phyloP scores from a whole-genome alignment of 2,329 filamentous ascomycete genomes.

The Anthostomella pinea region DNA sequence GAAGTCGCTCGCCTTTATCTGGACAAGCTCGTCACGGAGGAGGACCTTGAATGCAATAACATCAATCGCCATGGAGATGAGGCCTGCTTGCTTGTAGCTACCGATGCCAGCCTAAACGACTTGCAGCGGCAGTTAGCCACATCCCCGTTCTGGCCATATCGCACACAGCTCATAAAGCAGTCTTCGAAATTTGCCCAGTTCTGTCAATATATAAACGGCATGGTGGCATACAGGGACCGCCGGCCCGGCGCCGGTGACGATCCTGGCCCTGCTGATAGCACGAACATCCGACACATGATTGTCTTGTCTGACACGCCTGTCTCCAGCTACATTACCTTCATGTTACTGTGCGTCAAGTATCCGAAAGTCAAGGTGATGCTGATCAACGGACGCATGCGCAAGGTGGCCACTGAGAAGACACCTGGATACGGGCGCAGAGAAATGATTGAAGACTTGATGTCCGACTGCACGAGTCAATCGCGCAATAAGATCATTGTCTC shows the following conservation, averaged over 20 bases:
- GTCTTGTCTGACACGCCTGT: too few species aligned
- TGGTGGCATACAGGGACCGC: constrained; percentile 1
- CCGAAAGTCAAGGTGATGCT: too few species aligned
- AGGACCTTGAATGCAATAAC: not conserved
- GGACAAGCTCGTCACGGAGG: not conserved
- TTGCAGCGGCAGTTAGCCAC: too few species aligned
- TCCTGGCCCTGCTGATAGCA: constrained; percentile 6
- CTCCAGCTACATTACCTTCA: too few species aligned
- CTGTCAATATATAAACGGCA: constrained; percentile 1
- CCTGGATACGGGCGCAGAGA: constrained; percentile 4
- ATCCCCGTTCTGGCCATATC: constrained; percentile 6
- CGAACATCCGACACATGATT: constrained; percentile 5
- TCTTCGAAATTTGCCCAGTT: constrained; percentile 1
- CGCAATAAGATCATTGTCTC: constrained; percentile 11
- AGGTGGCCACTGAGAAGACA: too few species aligned
- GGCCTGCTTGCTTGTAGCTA: too few species aligned
- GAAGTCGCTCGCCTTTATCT: too few species aligned
- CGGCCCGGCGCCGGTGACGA: not conserved
- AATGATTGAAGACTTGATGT: constrained; percentile 6
- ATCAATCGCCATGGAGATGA: constrained; percentile 2
- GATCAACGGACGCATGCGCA: too few species aligned
- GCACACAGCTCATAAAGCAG: not conserved
- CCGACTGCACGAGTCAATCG: constrained; percentile 5
- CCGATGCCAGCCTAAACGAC: too few species aligned
- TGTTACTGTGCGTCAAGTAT: too few species aligned